Conservation (phyloP, 805 yeast genomes). For the Kazachstania africana region DNA sequence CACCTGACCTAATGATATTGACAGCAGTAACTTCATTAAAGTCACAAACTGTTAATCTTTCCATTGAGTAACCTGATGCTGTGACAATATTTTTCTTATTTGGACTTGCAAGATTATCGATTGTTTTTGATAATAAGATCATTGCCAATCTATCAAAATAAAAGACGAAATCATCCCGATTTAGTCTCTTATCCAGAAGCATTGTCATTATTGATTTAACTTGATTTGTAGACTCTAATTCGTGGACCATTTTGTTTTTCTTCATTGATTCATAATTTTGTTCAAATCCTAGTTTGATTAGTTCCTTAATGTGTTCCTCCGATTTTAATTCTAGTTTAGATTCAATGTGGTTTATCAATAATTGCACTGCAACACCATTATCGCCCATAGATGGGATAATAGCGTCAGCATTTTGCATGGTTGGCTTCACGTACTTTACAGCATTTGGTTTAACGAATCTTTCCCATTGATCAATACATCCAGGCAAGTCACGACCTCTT, state of each 20-base stretch:
- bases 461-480: slow-evolving; percentile 85
- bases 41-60: slow-evolving; percentile 19
- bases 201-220: slow-evolving; percentile 61
- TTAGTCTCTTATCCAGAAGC: slow-evolving; percentile 41
- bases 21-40: slow-evolving; percentile 54
- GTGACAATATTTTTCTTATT: slow-evolving; percentile 32
- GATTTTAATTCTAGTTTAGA: slow-evolving; percentile 61
- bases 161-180: slow-evolving; percentile 71
- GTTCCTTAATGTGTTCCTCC: slow-evolving; percentile 48
- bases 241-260: slow-evolving; percentile 14
- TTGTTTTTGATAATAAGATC: slow-evolving; percentile 53
- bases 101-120: slow-evolving; percentile 38
- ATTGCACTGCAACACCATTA: slow-evolving; percentile 64
- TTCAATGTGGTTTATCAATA: slow-evolving; percentile 69
- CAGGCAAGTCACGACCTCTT: slow-evolving; percentile 74
- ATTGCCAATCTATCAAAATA: slow-evolving; percentile 76
- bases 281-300: slow-evolving; percentile 38
- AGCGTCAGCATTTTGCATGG: slow-evolving; percentile 63
- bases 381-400: slow-evolving; percentile 88
- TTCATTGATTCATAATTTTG: slow-evolving; percentile 7
- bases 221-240: slow-evolving; percentile 46
- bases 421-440: slow-evolving; percentile 55
- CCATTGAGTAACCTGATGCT: slow-evolving; percentile 27
- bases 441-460: slow-evolving; percentile 87
- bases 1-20: slow-evolving; percentile 82